These are phyloP conservation scores for Alternaria consortialis DNA, from an alignment of 2,329 filamentous ascomycete species.

Conservation along the genomic window DNA sequence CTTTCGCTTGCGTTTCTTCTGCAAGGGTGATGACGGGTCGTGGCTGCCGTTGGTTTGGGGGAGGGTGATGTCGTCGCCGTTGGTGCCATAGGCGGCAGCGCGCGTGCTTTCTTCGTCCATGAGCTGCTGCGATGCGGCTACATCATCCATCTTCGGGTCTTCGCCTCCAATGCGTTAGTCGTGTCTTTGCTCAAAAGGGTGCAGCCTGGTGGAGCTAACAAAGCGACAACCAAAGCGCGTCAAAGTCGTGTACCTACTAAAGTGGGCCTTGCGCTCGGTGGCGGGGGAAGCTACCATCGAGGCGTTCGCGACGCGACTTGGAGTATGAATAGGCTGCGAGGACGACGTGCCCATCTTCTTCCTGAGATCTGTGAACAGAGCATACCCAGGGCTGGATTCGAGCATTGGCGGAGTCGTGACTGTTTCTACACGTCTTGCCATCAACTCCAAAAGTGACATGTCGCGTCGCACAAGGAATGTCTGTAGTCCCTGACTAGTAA, in stretches of 20 bases:
- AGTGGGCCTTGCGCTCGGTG: constrained; percentile 19
- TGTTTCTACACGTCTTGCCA: not conserved
- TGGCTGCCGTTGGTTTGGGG: not conserved
- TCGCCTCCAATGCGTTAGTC: constrained; percentile 19
- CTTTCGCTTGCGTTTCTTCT: constrained; percentile 8
- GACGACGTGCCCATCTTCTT: constrained; percentile 26
- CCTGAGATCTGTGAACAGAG: constrained; percentile 3
- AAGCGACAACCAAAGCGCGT: not conserved
- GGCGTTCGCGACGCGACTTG: not conserved
- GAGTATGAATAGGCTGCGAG: constrained; percentile 22
- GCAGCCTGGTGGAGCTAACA: not conserved
- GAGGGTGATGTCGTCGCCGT: not conserved
- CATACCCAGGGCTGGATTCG: constrained; percentile 6
- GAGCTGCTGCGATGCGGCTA: constrained; percentile 33
- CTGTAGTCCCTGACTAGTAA: not conserved
- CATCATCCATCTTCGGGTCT: constrained; percentile 32
- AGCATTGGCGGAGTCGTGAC: not conserved
- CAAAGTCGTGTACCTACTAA: constrained; percentile 24
- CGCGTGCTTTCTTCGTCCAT: constrained; percentile 22
- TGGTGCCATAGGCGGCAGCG: constrained; percentile 6
- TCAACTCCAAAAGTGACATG: not conserved
- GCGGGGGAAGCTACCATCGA: constrained; percentile 14
- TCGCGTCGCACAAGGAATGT: not conserved
- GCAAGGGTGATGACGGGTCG: not conserved
- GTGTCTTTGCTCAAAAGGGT: not conserved